Base-by-base conservation (phyloP, 2,329 filamentous ascomycete species). In the Helicocarpus griseus region DNA sequence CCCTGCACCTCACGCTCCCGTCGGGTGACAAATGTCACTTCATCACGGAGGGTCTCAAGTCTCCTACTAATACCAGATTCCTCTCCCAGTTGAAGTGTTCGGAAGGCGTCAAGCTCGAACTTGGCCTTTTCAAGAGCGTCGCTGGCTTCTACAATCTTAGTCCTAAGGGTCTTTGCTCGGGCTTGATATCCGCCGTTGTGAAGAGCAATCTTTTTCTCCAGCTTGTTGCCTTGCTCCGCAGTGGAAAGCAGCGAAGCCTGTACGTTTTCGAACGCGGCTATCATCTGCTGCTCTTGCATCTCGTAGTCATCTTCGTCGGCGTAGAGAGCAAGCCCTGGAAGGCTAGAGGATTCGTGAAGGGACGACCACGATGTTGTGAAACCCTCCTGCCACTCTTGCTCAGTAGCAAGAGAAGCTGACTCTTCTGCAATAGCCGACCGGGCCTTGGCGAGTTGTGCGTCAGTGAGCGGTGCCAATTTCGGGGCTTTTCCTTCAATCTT, bases 1-100 rank as follows among this genome's bases (percentile, higher is more conserved):
- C 96, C 89, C 70, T 98, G 93, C 5, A 89, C 89, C 70, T 96
- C 89, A 53, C 90, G 78, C 73, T 97, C 91, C 56, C 91, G 77
- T 60, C 81, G 81, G 59, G 82, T 87, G 8, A 97, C 79, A 60
- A 87, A 87, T 5, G 76, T 79, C 21, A 95, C 89, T 66, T 96
- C 89, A n/a, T 87, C 85, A 48, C 89, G 80, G 52, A 96, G 71
- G 9, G 77, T 77, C 58, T 86, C 86, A 49, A 97, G 72, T 28
- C 93, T 78, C 51, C 82, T 78, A 43, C 76, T 74, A 53, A 96
- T 77, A 0, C 86, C 87, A 4, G 83, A 83, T 56, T 91, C 82
- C 66, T 98, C 93, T 0, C 82, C 86, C 36, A 87, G 81, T 57
- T 87, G 83, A 54, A 95, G 74, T 5, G 84, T 86, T 59, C 79